Percentiles rank a stretch among this genome's conserved stretches.
These are phyloP conservation scores for Xylaria polymorpha DNA, from an alignment of 2,329 filamentous ascomycete genomes.

Conservation along the genomic window DNA sequence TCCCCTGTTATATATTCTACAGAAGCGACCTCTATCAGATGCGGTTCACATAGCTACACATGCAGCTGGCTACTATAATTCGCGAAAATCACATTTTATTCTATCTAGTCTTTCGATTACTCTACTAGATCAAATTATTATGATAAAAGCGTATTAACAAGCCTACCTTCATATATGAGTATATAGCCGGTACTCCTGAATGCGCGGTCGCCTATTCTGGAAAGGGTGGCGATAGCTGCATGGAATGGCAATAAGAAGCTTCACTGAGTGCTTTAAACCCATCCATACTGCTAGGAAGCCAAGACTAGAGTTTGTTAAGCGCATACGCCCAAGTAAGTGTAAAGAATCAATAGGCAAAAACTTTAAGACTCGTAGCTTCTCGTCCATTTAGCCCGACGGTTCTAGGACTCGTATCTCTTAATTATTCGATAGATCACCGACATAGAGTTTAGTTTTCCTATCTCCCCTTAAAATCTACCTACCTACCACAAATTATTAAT, in stretches of 20 bases:
- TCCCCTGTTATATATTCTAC: neutral
- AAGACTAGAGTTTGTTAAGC: neutral
- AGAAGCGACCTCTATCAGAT: neutral
- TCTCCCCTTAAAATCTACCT: neutral
- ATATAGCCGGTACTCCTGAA: neutral
- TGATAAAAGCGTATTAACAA: neutral
- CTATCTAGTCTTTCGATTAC: neutral
- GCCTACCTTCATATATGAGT: neutral
- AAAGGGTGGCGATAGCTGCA: neutral
- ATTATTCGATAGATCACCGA: neutral
- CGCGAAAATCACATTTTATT: neutral
- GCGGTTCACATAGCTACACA: neutral
- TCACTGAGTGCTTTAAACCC: neutral
- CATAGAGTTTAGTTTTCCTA: neutral
- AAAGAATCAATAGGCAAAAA: neutral
- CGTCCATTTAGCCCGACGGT: neutral
- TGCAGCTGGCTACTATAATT: neutral
- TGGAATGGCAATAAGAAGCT: neutral
- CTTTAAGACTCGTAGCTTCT: neutral
- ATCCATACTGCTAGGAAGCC: neutral
- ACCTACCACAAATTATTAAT: neutral
- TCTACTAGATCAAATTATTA: neutral
- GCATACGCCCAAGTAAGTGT: neutral
- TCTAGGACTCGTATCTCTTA: neutral
- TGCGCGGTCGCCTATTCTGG: neutral